Conservation (phyloP, 768 basidiomycete species). For the Royoungia palumana region DNA sequence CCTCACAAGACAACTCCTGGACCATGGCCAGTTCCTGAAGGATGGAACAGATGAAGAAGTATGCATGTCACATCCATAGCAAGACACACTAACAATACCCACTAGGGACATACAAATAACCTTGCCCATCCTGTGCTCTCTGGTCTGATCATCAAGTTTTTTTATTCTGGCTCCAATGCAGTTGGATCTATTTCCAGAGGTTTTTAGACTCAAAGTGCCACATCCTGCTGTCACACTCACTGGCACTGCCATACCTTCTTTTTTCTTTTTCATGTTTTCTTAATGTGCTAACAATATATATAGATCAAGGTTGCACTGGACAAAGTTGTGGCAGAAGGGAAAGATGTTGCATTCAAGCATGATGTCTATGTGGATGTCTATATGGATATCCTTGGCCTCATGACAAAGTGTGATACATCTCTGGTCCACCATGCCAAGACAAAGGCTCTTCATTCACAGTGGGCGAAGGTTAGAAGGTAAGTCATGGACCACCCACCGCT, state of each 20-base stretch:
- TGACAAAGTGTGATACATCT: neutral
- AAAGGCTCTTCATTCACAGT: neutral
- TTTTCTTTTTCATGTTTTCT: no score
- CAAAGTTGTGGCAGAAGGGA: neutral
- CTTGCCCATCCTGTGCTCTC: neutral
- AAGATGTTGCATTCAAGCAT: neutral
- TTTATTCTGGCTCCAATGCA: neutral
- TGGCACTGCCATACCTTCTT: neutral
- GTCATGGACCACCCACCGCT: no score
- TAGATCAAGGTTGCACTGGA: neutral
- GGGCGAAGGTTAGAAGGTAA: no score
- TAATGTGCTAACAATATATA: no score
- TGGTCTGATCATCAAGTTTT: neutral
- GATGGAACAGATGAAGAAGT: neutral
- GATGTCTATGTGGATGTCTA: neutral
- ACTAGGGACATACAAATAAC: neutral
- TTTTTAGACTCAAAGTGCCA: neutral
- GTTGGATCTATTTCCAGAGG: neutral
- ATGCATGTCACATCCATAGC: neutral
- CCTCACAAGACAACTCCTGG: no score
- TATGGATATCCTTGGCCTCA: neutral
- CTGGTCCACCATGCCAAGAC: neutral
- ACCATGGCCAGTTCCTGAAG: neutral
- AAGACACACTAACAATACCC: no score
- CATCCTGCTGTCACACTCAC: neutral